phyloP scores from a whole-genome alignment of 257 asterid species.

The Solanum appendiculatum region DNA sequence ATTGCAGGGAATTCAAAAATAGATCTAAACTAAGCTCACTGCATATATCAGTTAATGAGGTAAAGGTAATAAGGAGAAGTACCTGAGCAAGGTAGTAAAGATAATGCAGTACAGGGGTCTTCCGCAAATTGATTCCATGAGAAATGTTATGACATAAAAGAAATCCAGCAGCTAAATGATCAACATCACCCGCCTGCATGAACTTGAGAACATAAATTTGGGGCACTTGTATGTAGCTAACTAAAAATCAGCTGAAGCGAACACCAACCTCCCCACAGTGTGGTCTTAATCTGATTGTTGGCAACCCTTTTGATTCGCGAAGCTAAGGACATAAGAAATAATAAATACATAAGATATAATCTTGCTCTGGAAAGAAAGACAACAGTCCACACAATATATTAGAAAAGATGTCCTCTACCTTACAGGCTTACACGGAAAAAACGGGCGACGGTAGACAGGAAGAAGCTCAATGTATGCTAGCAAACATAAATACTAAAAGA shows the following conservation, averaged over 20 bases:
- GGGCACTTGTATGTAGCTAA: background rate
- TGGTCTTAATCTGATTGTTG: conserved; percentile 82
- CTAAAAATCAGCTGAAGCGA: conserved; percentile 8
- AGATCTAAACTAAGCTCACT: background rate
- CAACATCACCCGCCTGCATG: conserved; percentile 93
- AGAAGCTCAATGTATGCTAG: background rate
- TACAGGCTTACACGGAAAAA: background rate
- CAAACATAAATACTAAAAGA: background rate
- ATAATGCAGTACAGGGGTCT: conserved; percentile 85
- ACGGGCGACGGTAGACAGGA: background rate
- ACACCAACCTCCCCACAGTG: conserved; percentile 95
- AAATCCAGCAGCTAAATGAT: conserved; percentile 96
- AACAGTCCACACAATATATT: background rate
- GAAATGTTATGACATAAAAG: conserved; percentile 82
- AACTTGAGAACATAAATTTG: background rate
- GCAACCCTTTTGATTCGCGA: conserved; percentile 84
- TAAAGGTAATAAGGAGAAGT: conserved; percentile 9
- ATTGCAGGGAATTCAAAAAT: background rate
- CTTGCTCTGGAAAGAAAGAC: background rate
- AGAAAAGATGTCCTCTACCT: background rate
- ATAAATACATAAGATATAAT: background rate
- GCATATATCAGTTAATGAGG: background rate
- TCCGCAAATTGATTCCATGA: conserved; percentile 87
- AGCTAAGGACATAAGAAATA: conserved; percentile 43
- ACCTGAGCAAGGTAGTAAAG: conserved; percentile 97